These are phyloP conservation scores for Sarocladium oryzae DNA, from an alignment of 2,329 filamentous ascomycete species.

Conservation along the genomic window DNA sequence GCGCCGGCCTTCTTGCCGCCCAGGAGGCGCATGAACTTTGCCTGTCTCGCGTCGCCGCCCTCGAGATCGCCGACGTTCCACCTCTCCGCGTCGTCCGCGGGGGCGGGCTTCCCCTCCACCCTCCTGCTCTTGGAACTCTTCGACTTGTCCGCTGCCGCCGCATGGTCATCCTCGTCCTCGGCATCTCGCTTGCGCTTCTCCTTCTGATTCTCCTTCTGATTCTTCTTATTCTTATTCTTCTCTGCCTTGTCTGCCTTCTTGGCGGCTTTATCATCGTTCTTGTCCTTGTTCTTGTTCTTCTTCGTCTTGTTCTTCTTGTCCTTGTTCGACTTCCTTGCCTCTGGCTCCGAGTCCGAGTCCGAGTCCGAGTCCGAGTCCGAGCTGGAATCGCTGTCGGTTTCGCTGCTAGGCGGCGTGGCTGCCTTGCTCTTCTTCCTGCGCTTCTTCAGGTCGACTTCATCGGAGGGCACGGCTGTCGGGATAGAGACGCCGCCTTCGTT, in stretches of 20 bases:
- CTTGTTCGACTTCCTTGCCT: conserved; percentile 15
- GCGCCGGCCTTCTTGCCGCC: conserved; percentile 42
- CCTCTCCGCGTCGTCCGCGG: conserved; percentile 28
- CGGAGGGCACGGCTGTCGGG: conserved; percentile 18
- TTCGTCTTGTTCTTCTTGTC: conserved; percentile 19
- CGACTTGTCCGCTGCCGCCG: conserved; percentile 16
- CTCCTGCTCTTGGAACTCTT: conserved; percentile 17
- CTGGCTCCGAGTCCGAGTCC: conserved; percentile 6
- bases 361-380: conserved; percentile 12
- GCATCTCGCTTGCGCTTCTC: conserved; percentile 20
- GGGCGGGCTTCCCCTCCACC: conserved; percentile 16
- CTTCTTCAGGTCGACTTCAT: conserved; percentile 25
- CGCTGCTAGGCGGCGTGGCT: neutral
- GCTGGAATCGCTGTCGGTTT: conserved; percentile 10
- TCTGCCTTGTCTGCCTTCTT: conserved; percentile 14
- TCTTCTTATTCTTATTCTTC: conserved; percentile 14
- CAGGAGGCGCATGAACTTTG: conserved; percentile 51
- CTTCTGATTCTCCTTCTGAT: conserved; percentile 15
- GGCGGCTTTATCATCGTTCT: conserved; percentile 11
- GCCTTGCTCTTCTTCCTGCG: conserved; percentile 18
- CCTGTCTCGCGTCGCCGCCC: conserved; percentile 43
- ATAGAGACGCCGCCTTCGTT: conserved; percentile 13
- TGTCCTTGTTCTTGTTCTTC: conserved; percentile 15
- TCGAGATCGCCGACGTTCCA: conserved; percentile 49
- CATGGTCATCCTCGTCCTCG: conserved; percentile 17